phyloP scores from a whole-genome alignment of 495 filamentous ascomycete genomes.

The Venustampulla echinocandica region DNA sequence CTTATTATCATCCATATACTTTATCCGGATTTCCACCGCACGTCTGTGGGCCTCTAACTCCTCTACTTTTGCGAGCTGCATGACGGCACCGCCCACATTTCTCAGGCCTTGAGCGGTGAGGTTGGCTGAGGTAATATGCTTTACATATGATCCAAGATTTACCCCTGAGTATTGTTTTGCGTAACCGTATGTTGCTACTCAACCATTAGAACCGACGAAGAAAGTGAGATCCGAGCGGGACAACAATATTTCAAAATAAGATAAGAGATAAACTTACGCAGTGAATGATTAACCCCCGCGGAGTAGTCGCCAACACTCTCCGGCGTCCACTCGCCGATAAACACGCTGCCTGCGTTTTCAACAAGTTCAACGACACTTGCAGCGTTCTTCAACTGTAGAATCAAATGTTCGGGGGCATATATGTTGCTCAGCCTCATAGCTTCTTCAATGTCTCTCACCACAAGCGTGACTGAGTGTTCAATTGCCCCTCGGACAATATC shows the following conservation, averaged over 20 bases:
- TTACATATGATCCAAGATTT: slow-evolving; percentile 88
- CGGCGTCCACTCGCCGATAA: slow-evolving; percentile 91
- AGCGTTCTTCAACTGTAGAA: slow-evolving; percentile 75
- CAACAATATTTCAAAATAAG: slow-evolving; percentile 17
- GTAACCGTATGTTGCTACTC: slow-evolving; percentile 89
- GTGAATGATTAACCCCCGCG: slow-evolving; percentile 91
- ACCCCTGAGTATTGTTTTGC: slow-evolving; percentile 98
- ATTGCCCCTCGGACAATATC: slow-evolving; percentile 92
- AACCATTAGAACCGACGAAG: slow-evolving; percentile 13
- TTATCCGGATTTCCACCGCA: slow-evolving; percentile 80
- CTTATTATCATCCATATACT: slow-evolving; percentile 44
- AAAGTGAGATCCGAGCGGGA: neutral
- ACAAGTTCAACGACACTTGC: slow-evolving; percentile 64
- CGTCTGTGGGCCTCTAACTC: slow-evolving; percentile 90
- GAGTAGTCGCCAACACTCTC: slow-evolving; percentile 97
- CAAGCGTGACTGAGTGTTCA: slow-evolving; percentile 78
- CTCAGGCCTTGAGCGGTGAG: slow-evolving; percentile 75
- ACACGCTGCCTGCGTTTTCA: slow-evolving; percentile 92
- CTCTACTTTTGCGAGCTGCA: slow-evolving; percentile 89
- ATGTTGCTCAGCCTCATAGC: slow-evolving; percentile 83
- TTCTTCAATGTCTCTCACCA: slow-evolving; percentile 70
- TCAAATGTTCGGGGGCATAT: slow-evolving; percentile 97
- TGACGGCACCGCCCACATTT: slow-evolving; percentile 80
- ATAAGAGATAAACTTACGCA: slow-evolving; percentile 58
- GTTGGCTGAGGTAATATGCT: slow-evolving; percentile 91